Conservation (phyloP, 345 rosid species). For the Eucalyptus virginea region DNA sequence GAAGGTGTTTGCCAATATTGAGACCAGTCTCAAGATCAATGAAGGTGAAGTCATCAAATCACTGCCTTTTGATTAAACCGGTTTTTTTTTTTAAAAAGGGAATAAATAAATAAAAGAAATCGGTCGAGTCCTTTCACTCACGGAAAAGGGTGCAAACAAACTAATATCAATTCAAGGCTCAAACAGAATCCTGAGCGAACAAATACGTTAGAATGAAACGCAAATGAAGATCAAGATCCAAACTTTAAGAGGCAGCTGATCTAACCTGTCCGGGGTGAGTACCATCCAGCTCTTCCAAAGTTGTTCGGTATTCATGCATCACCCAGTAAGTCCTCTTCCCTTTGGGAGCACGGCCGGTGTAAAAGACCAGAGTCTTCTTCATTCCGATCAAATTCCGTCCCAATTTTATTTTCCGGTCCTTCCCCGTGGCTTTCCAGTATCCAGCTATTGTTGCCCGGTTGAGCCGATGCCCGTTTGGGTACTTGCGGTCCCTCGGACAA, state of each 20-base stretch:
- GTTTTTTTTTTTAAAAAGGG: not conserved
- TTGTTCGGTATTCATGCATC: constrained; percentile 88
- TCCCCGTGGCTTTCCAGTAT: constrained; percentile 97
- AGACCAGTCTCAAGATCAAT: not conserved
- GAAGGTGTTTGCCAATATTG: not conserved
- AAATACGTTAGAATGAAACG: not conserved
- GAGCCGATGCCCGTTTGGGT: constrained; percentile 68
- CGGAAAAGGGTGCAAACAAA: not conserved
- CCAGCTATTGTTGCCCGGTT: constrained; percentile 77
- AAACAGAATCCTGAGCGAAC: not conserved
- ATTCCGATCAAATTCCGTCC: constrained; percentile 50
- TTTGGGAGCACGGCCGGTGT: constrained; percentile 76
- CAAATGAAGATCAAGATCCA: not conserved
- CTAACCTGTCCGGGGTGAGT: constrained; percentile 82
- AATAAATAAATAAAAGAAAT: not conserved
- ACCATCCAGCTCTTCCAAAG: constrained; percentile 52
- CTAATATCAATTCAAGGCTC: not conserved
- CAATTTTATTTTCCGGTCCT: constrained; percentile 63
- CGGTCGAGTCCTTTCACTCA: not conserved
- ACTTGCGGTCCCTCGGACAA: constrained; percentile 87
- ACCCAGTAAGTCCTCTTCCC: constrained; percentile 78
- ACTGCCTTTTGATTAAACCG: not conserved
- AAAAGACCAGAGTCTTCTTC: constrained; percentile 90
- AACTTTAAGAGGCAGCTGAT: not conserved
- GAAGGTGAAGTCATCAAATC: not conserved